These are phyloP conservation scores for Calonectria leucothoes DNA, from an alignment of 2,329 filamentous ascomycete genomes.

Conservation along the genomic window DNA sequence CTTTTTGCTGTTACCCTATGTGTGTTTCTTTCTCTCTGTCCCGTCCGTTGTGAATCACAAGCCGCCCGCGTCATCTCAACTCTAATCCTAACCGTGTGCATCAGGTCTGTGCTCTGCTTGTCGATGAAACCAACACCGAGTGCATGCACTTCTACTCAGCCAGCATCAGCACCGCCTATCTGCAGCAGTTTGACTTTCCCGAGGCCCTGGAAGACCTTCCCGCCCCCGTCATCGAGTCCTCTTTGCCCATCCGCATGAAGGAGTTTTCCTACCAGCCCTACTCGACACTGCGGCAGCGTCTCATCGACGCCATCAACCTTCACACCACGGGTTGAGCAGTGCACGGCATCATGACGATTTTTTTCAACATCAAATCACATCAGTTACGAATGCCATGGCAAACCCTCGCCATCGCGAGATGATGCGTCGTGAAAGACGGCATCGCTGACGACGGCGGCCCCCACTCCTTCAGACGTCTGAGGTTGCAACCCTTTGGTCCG, in stretches of 20 bases:
- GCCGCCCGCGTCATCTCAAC: not conserved
- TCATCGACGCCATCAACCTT: constrained; percentile 13
- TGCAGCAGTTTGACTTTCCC: constrained; percentile 40
- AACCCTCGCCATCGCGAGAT: not conserved
- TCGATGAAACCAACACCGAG: constrained; percentile 33
- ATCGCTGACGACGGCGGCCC: not conserved
- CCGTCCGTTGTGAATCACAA: not conserved
- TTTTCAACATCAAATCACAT: not conserved
- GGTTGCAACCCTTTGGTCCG: not conserved
- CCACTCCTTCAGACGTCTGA: not conserved
- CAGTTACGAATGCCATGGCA: not conserved
- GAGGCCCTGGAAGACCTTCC: constrained; percentile 3
- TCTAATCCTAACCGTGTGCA: not conserved
- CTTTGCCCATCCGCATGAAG: constrained; percentile 21
- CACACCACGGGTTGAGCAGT: not conserved
- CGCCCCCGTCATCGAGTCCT: not conserved
- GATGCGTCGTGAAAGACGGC: not conserved
- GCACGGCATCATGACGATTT: not conserved
- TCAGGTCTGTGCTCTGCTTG: constrained; percentile 31
- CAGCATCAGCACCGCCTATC: constrained; percentile 27
- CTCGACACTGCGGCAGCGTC: constrained; percentile 25
- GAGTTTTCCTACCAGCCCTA: constrained; percentile 32
- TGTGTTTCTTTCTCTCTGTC: not conserved
- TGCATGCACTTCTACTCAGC: constrained; percentile 37
- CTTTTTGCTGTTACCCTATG: not conserved